A percentile compares a stretch with the other conserved stretches of the same genome.
These are phyloP conservation scores for Lactarius hengduanensis DNA, from an alignment of 768 basidiomycete species.

Conservation along the genomic window DNA sequence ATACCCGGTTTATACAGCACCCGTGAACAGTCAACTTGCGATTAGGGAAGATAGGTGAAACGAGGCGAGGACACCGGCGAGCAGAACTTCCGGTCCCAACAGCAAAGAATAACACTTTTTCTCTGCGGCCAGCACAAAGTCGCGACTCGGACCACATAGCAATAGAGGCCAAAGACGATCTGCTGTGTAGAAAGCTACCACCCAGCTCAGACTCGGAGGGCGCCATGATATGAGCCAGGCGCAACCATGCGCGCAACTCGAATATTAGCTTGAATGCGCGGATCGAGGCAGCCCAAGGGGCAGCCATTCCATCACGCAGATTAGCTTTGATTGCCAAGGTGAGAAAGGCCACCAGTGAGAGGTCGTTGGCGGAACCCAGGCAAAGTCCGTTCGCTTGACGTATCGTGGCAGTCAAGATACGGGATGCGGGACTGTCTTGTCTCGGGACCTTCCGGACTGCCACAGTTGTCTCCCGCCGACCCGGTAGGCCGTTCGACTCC, in stretches of 20 bases:
- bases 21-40: not conserved
- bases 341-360: not conserved
- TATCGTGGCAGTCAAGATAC: not conserved
- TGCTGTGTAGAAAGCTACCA: too few relatives aligned
- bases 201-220: too few relatives aligned
- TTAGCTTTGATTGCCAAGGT: not conserved
- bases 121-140: not conserved
- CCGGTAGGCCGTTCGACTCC: not conserved
- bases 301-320: not conserved
- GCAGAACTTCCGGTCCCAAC: not conserved
- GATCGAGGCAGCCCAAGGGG: not conserved
- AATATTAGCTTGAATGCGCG: not conserved
- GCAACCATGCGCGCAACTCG: too few relatives aligned
- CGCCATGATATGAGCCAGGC: not conserved
- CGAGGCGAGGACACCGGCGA: not conserved
- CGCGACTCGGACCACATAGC: not conserved
- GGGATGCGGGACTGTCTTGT: not conserved
- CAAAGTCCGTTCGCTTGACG: not conserved
- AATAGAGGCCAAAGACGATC: not conserved
- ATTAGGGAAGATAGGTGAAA: not conserved
- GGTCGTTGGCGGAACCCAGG: not conserved
- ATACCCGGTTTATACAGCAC: not conserved
- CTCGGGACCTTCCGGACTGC: not conserved
- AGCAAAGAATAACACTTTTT: not conserved
- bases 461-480: not conserved